Evolutionary conservation across 2,329 filamentous ascomycete species (phyloP).

Genomic region (Ascochyta viciae-villosae): DNA sequence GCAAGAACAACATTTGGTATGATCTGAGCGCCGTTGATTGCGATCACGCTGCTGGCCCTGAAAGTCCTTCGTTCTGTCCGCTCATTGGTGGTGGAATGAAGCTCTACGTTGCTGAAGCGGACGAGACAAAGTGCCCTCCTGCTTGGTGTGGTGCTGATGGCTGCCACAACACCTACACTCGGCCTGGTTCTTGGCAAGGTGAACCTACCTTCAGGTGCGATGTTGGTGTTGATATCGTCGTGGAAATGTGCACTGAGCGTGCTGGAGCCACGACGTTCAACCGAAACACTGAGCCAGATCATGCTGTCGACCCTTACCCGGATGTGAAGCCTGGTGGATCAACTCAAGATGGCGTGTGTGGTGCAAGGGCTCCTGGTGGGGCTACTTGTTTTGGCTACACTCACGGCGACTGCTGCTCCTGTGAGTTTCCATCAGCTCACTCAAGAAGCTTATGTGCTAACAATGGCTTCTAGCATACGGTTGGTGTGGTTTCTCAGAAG

Average conservation of each 20-base stretch:
- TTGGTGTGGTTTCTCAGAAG: slow-evolving; percentile 8
- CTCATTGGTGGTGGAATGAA: slow-evolving; percentile 30
- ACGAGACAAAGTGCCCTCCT: slow-evolving; percentile 4
- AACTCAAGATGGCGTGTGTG: slow-evolving; percentile 14
- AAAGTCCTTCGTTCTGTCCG: slow-evolving; percentile 28
- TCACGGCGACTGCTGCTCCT: slow-evolving; percentile 21
- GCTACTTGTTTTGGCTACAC: slow-evolving; percentile 10
- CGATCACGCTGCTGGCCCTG: slow-evolving; percentile 1
- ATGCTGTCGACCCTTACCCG: background rate
- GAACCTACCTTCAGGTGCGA: slow-evolving; percentile 30
- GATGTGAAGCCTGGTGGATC: background rate
- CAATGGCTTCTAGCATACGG: background rate
- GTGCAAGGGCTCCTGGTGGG: background rate
- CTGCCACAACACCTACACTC: slow-evolving; percentile 25
- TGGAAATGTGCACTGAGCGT: slow-evolving; percentile 28
- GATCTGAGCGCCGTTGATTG: slow-evolving; percentile 35
- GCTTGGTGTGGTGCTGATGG: slow-evolving; percentile 17
- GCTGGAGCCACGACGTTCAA: slow-evolving; percentile 15
- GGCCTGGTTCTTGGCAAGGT: slow-evolving; percentile 21
- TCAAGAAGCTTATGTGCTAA: background rate
- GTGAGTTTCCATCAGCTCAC: background rate
- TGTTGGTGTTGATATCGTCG: slow-evolving; percentile 25
- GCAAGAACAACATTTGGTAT: slow-evolving; percentile 26
- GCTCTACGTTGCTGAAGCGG: slow-evolving; percentile 14
- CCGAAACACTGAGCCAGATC: background rate